Evolutionary conservation across 2,329 filamentous ascomycete genomes (phyloP), one percentile per base, ranked within the genome.

Genomic region (Penicillium sp.): DNA sequence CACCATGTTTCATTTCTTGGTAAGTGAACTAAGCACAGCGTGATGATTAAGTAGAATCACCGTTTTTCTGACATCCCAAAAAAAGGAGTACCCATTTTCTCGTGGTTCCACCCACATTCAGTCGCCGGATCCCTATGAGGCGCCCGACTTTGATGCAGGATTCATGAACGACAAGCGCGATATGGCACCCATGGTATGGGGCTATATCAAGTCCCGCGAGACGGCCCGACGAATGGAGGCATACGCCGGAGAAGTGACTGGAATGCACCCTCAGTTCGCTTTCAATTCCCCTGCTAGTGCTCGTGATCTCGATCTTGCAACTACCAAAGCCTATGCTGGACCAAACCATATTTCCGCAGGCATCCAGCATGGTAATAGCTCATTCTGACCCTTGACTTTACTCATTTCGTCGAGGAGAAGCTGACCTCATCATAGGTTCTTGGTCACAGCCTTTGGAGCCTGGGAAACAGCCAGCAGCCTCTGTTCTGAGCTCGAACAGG

Each of bases 91-190:
- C 63, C 87, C 87, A 0, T 90, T 89, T 81, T 88, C 85, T 15
- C 84, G 87, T 61, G 87, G 88, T 8, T 84, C 73, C 47, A 89
- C 82, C 2, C 85, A 90, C 71, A 89, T 90, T 67, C 80, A 78
- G 54, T 86, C 82, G n/a, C 74, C 87, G 2, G 82, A 89, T 62
- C 85, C 87, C 15, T 92, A 92, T 65, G 88, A 86, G 42, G 76
- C 78, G 13, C 88, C 88, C 0, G 88, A 91, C 74, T 91, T 92
- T 63, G 88, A 92, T 67, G 82, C 86, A 1, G 87, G 88, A 21
- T 92, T 91, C 77, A 90, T 92, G 88, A 92, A 89, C 64, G 88
- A 92, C 72, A 86, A 89, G 73, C 81, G 88, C 23, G 89, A 92
- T 65, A 91, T 92, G 88, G 87, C 85, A 1, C 87, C 88, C 8